Base-by-base conservation (phyloP, 768 basidiomycete species). In the Leccinum obscurum region DNA sequence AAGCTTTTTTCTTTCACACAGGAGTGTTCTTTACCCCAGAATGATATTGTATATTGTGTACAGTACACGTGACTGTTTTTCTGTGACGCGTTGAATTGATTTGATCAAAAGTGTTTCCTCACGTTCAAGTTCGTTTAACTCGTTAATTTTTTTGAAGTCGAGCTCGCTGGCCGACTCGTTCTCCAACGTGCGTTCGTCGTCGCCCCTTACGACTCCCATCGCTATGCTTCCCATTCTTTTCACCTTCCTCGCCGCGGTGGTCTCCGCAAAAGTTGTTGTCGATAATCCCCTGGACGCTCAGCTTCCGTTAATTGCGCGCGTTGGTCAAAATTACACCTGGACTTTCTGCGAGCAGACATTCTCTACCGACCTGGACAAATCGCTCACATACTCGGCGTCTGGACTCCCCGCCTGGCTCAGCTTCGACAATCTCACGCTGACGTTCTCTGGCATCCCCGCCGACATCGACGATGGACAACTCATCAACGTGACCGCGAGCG, bases 241-340 rank as follows among this genome's bases (percentile, higher is more conserved):
- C 65, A 75, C 66, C 66, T 63, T 81, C 67, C 59, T 84, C 66
- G 73, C 74, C 64, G 69, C 79, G 63, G 69, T 72, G 52, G 73
- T 71, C 56, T 76, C 78, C 44, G 79, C 81, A 62, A 77, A 83
- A 58, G 77, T 84, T 48, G 76, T 71, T 58, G 78, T 94, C 49
- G 69, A 77, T 52, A 82, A 83, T 70, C 85, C 90, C 30, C 77
- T 93, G 44, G 79, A 84, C 62, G 77, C 78, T 34, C 95, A 98
- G 75, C 83, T 86, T 49, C 93, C 95, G 20, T 80, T 81, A 48
- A 84, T 97, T 61, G 93, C 92, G 22, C 86, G 92, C 60, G 74
- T 87, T 41, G 77, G 78, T 68, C 65, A 82, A 56, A 77, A 79
- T 49, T 98, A 84, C 72, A 77, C 80, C 52, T 98, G 92, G 88